These are phyloP conservation scores for Pestalotiopsis fici DNA, from an alignment of 2,329 filamentous ascomycete genomes.

Conservation along the genomic window DNA sequence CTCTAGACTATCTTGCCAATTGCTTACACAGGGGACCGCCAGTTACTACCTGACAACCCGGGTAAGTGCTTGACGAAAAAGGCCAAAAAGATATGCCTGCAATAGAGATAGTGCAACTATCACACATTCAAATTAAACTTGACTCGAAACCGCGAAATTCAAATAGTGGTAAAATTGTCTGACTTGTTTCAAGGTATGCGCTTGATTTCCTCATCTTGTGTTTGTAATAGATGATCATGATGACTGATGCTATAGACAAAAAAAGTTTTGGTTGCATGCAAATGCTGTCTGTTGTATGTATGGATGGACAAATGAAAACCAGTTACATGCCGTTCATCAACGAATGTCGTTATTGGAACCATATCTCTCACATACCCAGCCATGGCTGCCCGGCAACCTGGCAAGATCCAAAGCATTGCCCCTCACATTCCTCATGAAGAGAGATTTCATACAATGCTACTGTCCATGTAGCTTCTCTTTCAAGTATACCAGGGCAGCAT, in stretches of 20 bases:
- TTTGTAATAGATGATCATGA: neutral
- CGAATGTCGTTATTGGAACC: neutral
- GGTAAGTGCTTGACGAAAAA: too few relatives aligned
- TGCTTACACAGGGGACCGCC: too few relatives aligned
- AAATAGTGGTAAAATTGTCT: neutral
- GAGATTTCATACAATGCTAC: conserved; percentile 13
- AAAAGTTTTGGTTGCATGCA: neutral
- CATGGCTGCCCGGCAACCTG: neutral
- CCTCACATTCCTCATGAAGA: neutral
- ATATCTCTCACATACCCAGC: neutral
- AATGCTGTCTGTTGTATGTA: neutral
- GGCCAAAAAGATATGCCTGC: too few relatives aligned
- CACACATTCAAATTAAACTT: too few relatives aligned
- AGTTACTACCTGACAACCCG: too few relatives aligned
- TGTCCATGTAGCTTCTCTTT: conserved; percentile 60
- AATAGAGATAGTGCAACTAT: too few relatives aligned
- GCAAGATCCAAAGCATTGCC: neutral
- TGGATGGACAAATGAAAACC: neutral
- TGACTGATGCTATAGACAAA: neutral
- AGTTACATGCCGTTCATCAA: neutral
- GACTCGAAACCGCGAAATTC: too few relatives aligned
- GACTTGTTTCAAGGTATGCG: neutral
- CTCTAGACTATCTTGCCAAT: too few relatives aligned
- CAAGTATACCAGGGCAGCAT: conserved; percentile 66
- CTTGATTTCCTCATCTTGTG: neutral